Evolutionary conservation across 2,329 filamentous ascomycete species (phyloP).

Genomic region (Penicillium sp.): DNA sequence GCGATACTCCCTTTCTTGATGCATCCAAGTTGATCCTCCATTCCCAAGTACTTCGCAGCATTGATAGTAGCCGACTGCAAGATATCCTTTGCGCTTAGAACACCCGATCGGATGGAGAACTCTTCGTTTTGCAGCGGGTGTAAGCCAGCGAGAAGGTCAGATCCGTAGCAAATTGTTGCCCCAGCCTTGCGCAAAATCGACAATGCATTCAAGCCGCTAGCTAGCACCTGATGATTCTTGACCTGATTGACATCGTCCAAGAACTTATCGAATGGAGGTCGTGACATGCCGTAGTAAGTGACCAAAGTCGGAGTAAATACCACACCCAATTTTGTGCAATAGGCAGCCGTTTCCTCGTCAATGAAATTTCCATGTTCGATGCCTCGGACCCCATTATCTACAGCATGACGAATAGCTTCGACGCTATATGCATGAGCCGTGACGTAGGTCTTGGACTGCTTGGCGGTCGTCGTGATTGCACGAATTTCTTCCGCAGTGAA

Average conservation of each 20-base stretch:
- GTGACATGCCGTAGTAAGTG: conserved; percentile 45
- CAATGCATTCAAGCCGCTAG: conserved; percentile 47
- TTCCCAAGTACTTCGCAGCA: conserved; percentile 49
- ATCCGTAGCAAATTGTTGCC: conserved; percentile 57
- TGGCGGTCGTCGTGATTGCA: conserved; percentile 53
- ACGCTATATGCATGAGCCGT: conserved; percentile 60
- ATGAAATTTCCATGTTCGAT: conserved; percentile 56
- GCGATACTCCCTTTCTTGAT: conserved; percentile 52
- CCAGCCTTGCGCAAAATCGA: conserved; percentile 52
- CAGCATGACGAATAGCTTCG: conserved; percentile 53
- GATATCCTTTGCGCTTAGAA: conserved; percentile 44
- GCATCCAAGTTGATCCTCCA: conserved; percentile 50
- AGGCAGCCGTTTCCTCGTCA: conserved; percentile 45
- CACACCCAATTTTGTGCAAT: conserved; percentile 49
- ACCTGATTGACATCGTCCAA: conserved; percentile 16
- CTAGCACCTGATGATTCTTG: conserved; percentile 53
- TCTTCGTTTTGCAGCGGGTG: conserved; percentile 44
- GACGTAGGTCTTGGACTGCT: conserved; percentile 52
- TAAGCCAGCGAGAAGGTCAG: conserved; percentile 48
- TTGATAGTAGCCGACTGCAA: conserved; percentile 54
- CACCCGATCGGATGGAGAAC: conserved; percentile 46
- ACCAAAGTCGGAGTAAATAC: conserved; percentile 51
- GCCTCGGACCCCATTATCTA: conserved; percentile 55
- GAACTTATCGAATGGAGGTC: conserved; percentile 6
- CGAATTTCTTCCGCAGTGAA: conserved; percentile 57